Evolutionary conservation across 2,329 filamentous ascomycete genomes (phyloP).

Genomic region (Alternaria burnsii): DNA sequence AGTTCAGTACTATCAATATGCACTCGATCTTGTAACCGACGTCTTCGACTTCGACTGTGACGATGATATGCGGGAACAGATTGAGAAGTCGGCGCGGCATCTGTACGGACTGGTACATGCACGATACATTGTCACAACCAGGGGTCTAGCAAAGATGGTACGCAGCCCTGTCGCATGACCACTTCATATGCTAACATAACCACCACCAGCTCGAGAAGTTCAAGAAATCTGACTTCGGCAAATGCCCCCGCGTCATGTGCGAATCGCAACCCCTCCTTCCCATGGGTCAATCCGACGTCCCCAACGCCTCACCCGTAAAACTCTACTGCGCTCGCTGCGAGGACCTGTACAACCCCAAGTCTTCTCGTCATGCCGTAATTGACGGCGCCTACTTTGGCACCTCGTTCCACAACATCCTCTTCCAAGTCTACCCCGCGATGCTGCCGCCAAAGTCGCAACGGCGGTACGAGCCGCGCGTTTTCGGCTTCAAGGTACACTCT

Average conservation of each 20-base stretch:
- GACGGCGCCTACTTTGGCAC: slow-evolving; percentile 98
- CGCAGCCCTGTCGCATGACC: neutral
- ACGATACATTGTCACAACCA: slow-evolving; percentile 93
- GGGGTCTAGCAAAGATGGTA: slow-evolving; percentile 96
- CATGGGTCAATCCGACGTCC: slow-evolving; percentile 90
- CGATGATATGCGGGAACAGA: slow-evolving; percentile 96
- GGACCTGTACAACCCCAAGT: slow-evolving; percentile 99
- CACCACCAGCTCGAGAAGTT: slow-evolving; percentile 89
- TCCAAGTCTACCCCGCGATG: slow-evolving; percentile 94
- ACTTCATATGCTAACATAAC: neutral
- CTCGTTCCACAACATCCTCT: slow-evolving; percentile 98
- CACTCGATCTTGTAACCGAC: slow-evolving; percentile 94
- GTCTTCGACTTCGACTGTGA: slow-evolving; percentile 99
- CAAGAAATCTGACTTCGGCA: slow-evolving; percentile 97
- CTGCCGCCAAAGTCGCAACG: slow-evolving; percentile 85
- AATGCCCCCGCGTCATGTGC: slow-evolving; percentile 96
- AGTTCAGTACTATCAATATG: slow-evolving; percentile 99
- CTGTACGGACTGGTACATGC: slow-evolving; percentile 96
- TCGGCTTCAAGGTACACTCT: slow-evolving; percentile 95
- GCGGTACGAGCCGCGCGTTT: slow-evolving; percentile 88
- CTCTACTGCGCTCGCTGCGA: slow-evolving; percentile 98
- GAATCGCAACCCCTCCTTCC: slow-evolving; percentile 91
- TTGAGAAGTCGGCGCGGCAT: slow-evolving; percentile 95
- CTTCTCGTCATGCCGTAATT: slow-evolving; percentile 90
- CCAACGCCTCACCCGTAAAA: slow-evolving; percentile 89